Evolutionary conservation across 2,329 filamentous ascomycete species (phyloP).

Genomic region (Knufia petricola): DNA sequence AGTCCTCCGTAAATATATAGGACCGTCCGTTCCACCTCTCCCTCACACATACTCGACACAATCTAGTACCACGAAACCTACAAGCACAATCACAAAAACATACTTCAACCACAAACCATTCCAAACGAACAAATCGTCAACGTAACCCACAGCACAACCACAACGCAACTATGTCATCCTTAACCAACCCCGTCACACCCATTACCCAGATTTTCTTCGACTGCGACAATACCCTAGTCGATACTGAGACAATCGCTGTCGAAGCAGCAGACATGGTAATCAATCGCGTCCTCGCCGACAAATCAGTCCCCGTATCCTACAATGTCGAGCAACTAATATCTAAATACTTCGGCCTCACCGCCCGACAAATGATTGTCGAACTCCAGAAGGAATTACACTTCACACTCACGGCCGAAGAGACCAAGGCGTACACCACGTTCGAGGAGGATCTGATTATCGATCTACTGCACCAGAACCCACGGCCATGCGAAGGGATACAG

Average conservation of each 20-base stretch:
- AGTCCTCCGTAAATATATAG: no score
- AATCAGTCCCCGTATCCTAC: conserved; percentile 53
- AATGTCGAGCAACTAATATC: conserved; percentile 67
- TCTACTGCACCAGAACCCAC: conserved; percentile 60
- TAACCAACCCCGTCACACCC: background rate
- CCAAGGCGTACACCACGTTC: conserved; percentile 62
- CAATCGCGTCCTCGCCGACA: conserved; percentile 69
- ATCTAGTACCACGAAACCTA: no score
- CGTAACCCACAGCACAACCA: background rate
- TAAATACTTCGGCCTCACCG: conserved; percentile 90
- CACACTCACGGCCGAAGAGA: conserved; percentile 55
- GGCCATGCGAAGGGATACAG: conserved; percentile 60
- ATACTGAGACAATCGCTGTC: conserved; percentile 84
- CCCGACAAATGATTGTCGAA: conserved; percentile 77
- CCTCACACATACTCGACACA: no score
- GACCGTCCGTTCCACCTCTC: no score
- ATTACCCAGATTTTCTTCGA: conserved; percentile 67
- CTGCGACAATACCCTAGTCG: conserved; percentile 79
- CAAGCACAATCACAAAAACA: no score
- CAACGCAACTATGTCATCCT: background rate
- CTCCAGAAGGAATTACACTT: conserved; percentile 71
- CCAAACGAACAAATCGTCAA: no score
- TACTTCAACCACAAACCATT: no score
- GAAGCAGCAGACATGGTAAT: conserved; percentile 82
- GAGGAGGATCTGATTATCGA: conserved; percentile 78